These are phyloP conservation scores for Starmerella powellii DNA, from an alignment of 805 yeast genomes.

Conservation along the genomic window DNA sequence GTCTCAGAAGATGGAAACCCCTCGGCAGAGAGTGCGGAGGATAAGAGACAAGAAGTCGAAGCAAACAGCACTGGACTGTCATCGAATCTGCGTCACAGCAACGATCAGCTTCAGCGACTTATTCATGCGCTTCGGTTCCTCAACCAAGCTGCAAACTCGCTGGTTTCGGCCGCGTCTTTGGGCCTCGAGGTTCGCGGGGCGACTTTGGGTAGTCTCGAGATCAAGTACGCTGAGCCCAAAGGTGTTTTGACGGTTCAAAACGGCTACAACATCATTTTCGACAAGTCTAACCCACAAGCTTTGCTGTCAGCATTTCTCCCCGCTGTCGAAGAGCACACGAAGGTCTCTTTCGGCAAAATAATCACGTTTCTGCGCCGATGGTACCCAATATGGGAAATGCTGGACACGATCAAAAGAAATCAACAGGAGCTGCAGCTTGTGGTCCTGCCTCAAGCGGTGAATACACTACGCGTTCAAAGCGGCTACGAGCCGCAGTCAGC, in stretches of 20 bases:
- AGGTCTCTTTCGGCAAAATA: constrained; percentile 14
- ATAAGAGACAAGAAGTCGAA: no score
- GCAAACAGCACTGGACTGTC: no score
- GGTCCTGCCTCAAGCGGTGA: constrained; percentile 24
- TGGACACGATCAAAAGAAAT: constrained; percentile 2
- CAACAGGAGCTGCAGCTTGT: constrained; percentile 6
- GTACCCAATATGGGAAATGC: constrained; percentile 18
- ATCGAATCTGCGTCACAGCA: no score
- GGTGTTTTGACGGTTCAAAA: constrained; percentile 16
- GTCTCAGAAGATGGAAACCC: not conserved
- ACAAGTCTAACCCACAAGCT: constrained; percentile 21
- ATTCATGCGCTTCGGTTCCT: constrained; percentile 8
- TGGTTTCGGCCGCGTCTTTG: constrained; percentile 17
- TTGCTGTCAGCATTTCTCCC: constrained; percentile 23
- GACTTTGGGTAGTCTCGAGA: constrained; percentile 16
- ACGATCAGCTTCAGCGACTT: constrained; percentile 7
- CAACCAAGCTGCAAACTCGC: constrained; percentile 20
- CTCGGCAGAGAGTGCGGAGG: not conserved
- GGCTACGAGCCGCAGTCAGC: constrained; percentile 13
- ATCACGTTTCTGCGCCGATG: constrained; percentile 16
- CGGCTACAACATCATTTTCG: constrained; percentile 14
- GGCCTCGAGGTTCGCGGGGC: constrained; percentile 18
- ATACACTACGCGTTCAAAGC: constrained; percentile 8
- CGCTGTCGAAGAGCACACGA: constrained; percentile 19
- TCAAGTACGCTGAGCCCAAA: constrained; percentile 17